Evolutionary conservation across 345 rosid genomes (phyloP), one percentile per base, ranked within the genome.

Genomic region (Citrus reticulata): DNA sequence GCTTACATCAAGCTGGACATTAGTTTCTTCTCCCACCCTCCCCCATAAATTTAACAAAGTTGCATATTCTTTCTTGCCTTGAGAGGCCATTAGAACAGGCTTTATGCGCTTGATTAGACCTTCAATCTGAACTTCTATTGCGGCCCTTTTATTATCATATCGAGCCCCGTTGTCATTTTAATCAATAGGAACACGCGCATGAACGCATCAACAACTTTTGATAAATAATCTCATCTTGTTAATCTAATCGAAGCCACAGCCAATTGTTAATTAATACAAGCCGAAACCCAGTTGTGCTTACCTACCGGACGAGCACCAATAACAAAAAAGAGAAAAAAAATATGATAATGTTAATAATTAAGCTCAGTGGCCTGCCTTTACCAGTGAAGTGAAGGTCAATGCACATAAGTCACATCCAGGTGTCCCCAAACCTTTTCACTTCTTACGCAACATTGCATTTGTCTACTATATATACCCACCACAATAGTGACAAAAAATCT

Each of bases 391-490:
- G 14, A 73, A 60, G 74, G 60, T 51, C 70, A 42, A 72, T 57
- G 65, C 51, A 46, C 65, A 46, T 5, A 29, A 17, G 79, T 63
- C 79, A 80, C 79, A 69, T 80, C 79, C 55, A 37, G 60, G 71
- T n/a, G 40, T 75, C 42, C 75, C 27, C 7, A 19, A 1, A 16
- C 22, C 46, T 19, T 42, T 30, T 63, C 34, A 20, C 32, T 19
- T 24, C 49, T 72, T 22, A 35, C 27, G 25, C 49, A 55, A 24
- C 2, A 8, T 0, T 3, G 30, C 10, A 75, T 6, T 40, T 9
- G 42, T 22, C 42, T 4, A 40, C 40, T 30, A 11, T 46, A 46
- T 3, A 3, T 46, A 46, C 51, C 51, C 51, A 46, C 17, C 17
- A 13, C 51, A 46, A 13, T 46, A 46, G 51, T 46, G 51, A 46